Evolutionary conservation across 2,329 filamentous ascomycete genomes (phyloP), one percentile per base, ranked within the genome.

Genomic region (Claviceps sp.): DNA sequence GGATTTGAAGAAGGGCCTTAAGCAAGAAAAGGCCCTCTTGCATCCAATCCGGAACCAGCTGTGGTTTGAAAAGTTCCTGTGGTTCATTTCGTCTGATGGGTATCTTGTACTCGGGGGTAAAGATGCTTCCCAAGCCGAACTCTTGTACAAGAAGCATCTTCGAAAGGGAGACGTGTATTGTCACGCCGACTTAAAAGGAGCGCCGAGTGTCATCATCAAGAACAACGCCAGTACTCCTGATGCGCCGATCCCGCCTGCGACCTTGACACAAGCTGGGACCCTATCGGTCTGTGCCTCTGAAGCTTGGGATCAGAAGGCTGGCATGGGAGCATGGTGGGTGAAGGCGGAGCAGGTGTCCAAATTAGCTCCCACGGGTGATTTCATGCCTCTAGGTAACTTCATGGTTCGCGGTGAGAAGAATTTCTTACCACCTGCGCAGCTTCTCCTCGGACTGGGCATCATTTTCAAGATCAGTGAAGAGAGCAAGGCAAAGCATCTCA

Each of bases 51-150:
- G 93, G 52, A 85, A 83, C 61, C 85, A 84, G 58, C 79, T 90
- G 61, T 98, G 93, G 93, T 98, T 96, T 59, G 93, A 98, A 62
- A 98, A 98, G 67, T 98, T 95, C 61, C 74, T 83, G 30, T 97
- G 88, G 77, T 98, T 98, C 69, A 79, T 97, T 59, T 96, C 90
- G 0, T 94, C 89, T 0, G 93, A 98, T 62, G 90, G 91, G 4
- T 96, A 97, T 64, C 76, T 98, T 5, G 86, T 97, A 0, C 76
- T 98, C 16, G 91, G 83, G 45, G 91, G 89, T 16, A 88, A 88
- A 55, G 93, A 98, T 70, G 78, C 83, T 1, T 85, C 88, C 60
- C 93, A 98, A 64, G 89, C 86, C 61, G 93, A 98, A 65, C 84
- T 90, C 42, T 73, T 98, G n/a, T 98, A 97, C 70, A 82, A 84